Conservation (phyloP, 2,329 filamentous ascomycete species). For the Neonectria hederae region DNA sequence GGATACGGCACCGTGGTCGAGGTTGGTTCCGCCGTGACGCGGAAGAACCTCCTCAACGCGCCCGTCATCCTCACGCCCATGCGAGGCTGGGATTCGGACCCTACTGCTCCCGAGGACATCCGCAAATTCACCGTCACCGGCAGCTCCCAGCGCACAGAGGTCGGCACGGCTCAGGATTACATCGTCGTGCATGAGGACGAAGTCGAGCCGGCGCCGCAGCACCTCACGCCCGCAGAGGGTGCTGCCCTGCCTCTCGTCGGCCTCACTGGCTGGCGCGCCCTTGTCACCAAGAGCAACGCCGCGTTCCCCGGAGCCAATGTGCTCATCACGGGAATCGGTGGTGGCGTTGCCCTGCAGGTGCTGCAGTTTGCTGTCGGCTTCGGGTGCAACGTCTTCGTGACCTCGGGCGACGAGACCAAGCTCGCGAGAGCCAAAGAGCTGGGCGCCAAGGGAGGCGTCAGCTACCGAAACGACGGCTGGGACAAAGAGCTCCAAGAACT, state of each 20-base stretch:
- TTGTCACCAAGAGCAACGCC: slow-evolving; percentile 79
- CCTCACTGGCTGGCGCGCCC: slow-evolving; percentile 86
- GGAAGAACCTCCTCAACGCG: slow-evolving; percentile 62
- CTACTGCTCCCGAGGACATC: slow-evolving; percentile 76
- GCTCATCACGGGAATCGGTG: slow-evolving; percentile 90
- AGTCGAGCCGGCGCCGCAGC: slow-evolving; percentile 77
- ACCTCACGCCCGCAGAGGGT: slow-evolving; percentile 77
- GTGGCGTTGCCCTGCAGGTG: slow-evolving; percentile 86
- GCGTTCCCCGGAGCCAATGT: slow-evolving; percentile 75
- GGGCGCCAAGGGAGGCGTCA: slow-evolving; percentile 84
- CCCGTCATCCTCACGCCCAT: slow-evolving; percentile 82
- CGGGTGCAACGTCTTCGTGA: slow-evolving; percentile 84
- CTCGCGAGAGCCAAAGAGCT: slow-evolving; percentile 75
- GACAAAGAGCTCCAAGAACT: slow-evolving; percentile 75
- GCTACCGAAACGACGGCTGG: slow-evolving; percentile 82
- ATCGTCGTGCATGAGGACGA: slow-evolving; percentile 75
- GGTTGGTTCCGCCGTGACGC: slow-evolving; percentile 61
- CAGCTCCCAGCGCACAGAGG: slow-evolving; percentile 66
- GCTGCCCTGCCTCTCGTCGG: slow-evolving; percentile 88
- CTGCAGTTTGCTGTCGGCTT: slow-evolving; percentile 81
- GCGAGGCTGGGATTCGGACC: slow-evolving; percentile 77
- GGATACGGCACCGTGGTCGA: slow-evolving; percentile 79
- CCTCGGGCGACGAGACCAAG: slow-evolving; percentile 78
- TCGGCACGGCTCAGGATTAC: slow-evolving; percentile 80
- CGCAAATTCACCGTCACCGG: slow-evolving; percentile 72